These are phyloP conservation scores for Aquilaria agallochum DNA, from an alignment of 441 rosid genomes.

Conservation along the genomic window DNA sequence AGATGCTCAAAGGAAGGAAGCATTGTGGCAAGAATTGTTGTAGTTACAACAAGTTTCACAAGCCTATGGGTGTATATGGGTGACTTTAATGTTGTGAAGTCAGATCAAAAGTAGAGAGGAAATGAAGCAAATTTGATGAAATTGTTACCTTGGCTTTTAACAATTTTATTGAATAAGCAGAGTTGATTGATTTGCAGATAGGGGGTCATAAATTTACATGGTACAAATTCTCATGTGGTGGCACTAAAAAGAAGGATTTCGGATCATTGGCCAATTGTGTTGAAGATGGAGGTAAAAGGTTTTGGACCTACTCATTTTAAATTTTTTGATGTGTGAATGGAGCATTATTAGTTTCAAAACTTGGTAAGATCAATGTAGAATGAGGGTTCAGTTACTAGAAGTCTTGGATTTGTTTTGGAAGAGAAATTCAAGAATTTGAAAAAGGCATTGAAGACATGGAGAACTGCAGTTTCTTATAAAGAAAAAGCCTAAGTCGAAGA, in stretches of 20 bases:
- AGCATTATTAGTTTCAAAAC: too few relatives aligned
- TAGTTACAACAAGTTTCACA: too few relatives aligned
- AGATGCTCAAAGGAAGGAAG: too few relatives aligned
- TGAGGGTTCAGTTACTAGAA: not conserved
- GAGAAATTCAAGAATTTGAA: not conserved
- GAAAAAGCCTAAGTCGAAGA: too few relatives aligned
- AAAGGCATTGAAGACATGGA: too few relatives aligned
- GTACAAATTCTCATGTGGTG: not conserved
- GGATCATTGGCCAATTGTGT: not conserved
- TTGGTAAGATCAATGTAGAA: not conserved
- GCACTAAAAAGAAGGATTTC: not conserved
- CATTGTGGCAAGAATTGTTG: too few relatives aligned
- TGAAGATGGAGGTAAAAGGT: too few relatives aligned
- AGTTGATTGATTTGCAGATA: not conserved
- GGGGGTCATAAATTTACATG: not conserved
- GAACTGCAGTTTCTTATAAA: too few relatives aligned
- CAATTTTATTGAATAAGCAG: too few relatives aligned
- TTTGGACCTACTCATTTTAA: not conserved
- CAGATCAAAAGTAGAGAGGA: not conserved
- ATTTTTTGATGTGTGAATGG: too few relatives aligned
- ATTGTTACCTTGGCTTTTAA: not conserved
- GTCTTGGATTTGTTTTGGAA: not conserved
- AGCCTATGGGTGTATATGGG: too few relatives aligned
- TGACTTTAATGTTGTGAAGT: too few relatives aligned
- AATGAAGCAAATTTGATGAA: not conserved